Percentiles rank a stretch among this genome's conserved stretches.
phyloP scores from a whole-genome alignment of 2,329 filamentous ascomycete genomes.

The Microascus cirrosus region DNA sequence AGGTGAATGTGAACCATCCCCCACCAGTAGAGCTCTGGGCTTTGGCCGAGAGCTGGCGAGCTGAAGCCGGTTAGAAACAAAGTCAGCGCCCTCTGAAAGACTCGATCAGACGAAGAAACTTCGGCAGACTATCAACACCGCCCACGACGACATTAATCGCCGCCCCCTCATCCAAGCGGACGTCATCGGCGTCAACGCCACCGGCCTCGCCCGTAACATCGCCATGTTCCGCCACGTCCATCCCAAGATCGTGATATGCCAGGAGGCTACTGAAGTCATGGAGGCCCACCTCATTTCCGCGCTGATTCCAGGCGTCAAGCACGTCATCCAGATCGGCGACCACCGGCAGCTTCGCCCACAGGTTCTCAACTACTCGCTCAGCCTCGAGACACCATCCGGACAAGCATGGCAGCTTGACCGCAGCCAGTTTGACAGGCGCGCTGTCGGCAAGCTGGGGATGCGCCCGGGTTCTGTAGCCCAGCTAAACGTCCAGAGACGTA shows the following conservation, averaged over 20 bases:
- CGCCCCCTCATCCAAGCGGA: conserved; percentile 37
- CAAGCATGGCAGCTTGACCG: conserved; percentile 32
- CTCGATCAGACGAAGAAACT: conserved; percentile 27
- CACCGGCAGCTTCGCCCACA: conserved; percentile 64
- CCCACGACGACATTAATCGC: conserved; percentile 30
- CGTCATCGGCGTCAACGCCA: conserved; percentile 63
- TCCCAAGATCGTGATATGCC: conserved; percentile 53
- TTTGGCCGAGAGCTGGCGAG: not conserved
- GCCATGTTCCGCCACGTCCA: conserved; percentile 36
- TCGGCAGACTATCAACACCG: conserved; percentile 26
- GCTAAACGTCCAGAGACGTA: conserved; percentile 47
- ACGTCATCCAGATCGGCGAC: conserved; percentile 61
- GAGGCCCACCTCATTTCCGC: conserved; percentile 48
- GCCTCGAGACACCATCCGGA: conserved; percentile 31
- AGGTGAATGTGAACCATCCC: not conserved
- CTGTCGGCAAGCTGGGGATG: not conserved
- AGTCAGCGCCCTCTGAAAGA: conserved; percentile 25
- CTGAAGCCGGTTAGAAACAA: conserved; percentile 35
- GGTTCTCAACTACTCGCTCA: conserved; percentile 46
- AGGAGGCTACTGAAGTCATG: conserved; percentile 65
- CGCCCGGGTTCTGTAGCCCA: not conserved
- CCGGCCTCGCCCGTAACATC: conserved; percentile 51
- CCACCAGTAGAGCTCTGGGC: not conserved
- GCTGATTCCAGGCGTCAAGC: conserved; percentile 40
- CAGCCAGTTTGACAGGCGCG: conserved; percentile 56